Conservation (phyloP, 208 protist genomes). For the Spongospora subterranea region DNA sequence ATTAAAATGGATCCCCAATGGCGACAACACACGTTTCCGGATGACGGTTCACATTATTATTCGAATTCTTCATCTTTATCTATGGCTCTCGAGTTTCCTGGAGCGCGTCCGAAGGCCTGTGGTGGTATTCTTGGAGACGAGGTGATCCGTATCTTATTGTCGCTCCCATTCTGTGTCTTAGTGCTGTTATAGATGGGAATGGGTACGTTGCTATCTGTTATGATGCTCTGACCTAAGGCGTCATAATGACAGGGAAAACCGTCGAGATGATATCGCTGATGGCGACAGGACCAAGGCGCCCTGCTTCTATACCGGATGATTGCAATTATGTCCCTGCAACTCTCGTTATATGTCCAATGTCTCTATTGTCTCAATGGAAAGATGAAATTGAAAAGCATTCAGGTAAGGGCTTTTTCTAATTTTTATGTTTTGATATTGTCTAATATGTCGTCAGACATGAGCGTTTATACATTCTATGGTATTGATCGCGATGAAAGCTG, state of each 20-base stretch:
- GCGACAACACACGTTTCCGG: background rate
- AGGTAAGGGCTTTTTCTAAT: background rate
- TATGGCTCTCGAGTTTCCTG: background rate
- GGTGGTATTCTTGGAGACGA: conserved; percentile 51
- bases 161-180: conserved; percentile 20
- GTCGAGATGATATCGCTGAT: conserved; percentile 21
- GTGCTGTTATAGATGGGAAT: conserved; percentile 41
- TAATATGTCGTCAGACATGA: background rate
- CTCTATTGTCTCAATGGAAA: background rate
- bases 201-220: background rate
- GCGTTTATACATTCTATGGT: background rate
- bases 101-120: background rate
- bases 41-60: background rate
- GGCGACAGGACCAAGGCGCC: background rate
- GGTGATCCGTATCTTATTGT: background rate
- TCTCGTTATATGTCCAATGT: conserved; percentile 40
- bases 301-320: background rate
- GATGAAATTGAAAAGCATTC: conserved; percentile 3
- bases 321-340: background rate
- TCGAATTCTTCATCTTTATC: background rate
- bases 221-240: background rate
- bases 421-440: background rate
- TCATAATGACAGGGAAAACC: conserved; percentile 10
- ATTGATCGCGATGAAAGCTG: background rate
- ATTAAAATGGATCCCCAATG: background rate